These are phyloP conservation scores for Naganishia kalamii DNA, from an alignment of 768 basidiomycete genomes.

Conservation along the genomic window DNA sequence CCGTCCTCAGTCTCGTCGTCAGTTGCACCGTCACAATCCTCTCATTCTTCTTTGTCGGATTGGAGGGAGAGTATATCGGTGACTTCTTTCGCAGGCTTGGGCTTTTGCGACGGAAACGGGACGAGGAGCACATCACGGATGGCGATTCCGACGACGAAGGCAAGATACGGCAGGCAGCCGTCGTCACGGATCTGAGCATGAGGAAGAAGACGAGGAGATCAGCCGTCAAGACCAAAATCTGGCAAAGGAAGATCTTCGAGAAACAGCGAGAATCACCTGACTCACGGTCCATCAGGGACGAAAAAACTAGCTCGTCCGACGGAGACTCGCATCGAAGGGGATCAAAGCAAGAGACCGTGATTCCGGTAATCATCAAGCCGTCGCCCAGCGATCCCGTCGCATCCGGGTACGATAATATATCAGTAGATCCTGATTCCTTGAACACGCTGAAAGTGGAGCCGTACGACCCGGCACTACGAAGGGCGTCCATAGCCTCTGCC, in stretches of 20 bases:
- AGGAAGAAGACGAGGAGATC: constrained; percentile 10
- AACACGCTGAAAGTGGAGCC: not conserved
- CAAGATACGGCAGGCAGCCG: not conserved
- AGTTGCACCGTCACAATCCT: constrained; percentile 41
- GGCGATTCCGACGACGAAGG: not conserved
- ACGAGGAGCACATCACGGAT: not conserved
- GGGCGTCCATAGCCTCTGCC: not conserved
- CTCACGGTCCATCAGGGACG: not conserved
- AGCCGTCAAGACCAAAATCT: not conserved
- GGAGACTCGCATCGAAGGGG: not conserved
- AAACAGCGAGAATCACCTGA: not conserved
- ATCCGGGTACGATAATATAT: constrained; percentile 33
- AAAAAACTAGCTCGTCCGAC: not conserved
- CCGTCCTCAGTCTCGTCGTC: constrained; percentile 43
- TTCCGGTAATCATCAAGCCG: constrained; percentile 4
- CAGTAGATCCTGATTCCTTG: constrained; percentile 8
- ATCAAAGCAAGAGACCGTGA: not conserved
- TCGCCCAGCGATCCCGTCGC: constrained; percentile 30
- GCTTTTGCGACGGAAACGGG: not conserved
- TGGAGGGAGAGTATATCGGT: constrained; percentile 22
- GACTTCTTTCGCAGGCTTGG: not conserved
- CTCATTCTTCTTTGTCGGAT: constrained; percentile 47
- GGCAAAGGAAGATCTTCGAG: not conserved
- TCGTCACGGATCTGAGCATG: constrained; percentile 8
- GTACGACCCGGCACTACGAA: not conserved